phyloP scores from a whole-genome alignment of 2,329 filamentous ascomycete genomes.

The Scedosporium dehoogii region DNA sequence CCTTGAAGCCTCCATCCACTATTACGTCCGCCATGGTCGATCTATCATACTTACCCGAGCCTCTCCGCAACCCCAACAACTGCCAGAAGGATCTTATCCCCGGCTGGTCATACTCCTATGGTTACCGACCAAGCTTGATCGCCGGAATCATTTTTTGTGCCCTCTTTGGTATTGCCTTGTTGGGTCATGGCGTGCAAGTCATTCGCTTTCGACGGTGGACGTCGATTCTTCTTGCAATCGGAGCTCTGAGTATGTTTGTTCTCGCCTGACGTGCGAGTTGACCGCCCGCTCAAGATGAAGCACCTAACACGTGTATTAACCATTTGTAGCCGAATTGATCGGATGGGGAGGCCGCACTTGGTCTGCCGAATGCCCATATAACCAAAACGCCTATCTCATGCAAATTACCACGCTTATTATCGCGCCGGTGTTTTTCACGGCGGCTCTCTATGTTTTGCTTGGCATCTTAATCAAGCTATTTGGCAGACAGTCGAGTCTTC shows the following conservation, averaged over 20 bases:
- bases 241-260: neutral
- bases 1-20: too few species aligned
- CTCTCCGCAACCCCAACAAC: constrained; percentile 1
- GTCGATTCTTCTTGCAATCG: neutral
- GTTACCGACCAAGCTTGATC: neutral
- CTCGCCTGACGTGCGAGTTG: neutral
- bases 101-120: neutral
- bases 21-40: constrained; percentile 11
- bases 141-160: neutral
- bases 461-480: constrained; percentile 33
- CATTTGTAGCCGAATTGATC: constrained; percentile 24
- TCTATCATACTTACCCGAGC: neutral
- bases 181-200: neutral
- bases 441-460: constrained; percentile 38
- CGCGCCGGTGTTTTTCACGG: constrained; percentile 39
- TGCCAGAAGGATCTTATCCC: neutral
- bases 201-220: neutral
- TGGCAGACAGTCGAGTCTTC: constrained; percentile 30
- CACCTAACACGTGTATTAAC: neutral
- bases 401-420: constrained; percentile 36
- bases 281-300: neutral
- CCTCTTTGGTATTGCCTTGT: neutral
- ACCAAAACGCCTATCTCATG: constrained; percentile 35
- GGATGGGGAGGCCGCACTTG: constrained; percentile 39
- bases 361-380: constrained; percentile 38